A percentile compares a stretch with the other conserved stretches of the same genome.
phyloP scores from a whole-genome alignment of 208 protist species.

The Trypanosoma melophagium region DNA sequence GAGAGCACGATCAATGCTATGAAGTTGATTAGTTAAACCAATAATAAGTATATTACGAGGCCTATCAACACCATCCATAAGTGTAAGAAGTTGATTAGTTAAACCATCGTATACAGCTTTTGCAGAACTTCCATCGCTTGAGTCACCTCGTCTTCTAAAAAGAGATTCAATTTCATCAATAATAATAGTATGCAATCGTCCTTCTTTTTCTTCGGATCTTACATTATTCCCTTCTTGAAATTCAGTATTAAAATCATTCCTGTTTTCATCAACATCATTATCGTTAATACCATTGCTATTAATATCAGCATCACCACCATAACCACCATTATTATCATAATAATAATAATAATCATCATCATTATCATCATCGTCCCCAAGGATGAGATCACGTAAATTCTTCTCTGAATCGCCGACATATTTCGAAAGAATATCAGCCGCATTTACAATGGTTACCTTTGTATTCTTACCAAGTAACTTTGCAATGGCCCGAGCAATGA shows the following conservation, averaged over 20 bases:
- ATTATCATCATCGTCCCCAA: conserved; percentile 89
- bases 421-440: conserved; percentile 98
- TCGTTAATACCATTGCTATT: background rate
- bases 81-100: conserved; percentile 97
- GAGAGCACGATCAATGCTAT: conserved; percentile 91
- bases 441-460: conserved; percentile 91
- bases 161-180: conserved; percentile 99
- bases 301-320: too few relatives aligned
- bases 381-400: conserved; percentile 98
- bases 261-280: too few relatives aligned
- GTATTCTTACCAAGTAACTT: conserved; percentile 92
- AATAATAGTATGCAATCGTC: conserved; percentile 98
- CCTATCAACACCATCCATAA: conserved; percentile 91
- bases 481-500: conserved; percentile 99
- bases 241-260: too few relatives aligned
- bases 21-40: conserved; percentile 92
- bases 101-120: conserved; percentile 97
- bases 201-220: conserved; percentile 43
- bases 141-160: conserved; percentile 92
- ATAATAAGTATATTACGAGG: conserved; percentile 93
- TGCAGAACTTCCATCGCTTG: conserved; percentile 91
- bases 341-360: conserved; percentile 21
- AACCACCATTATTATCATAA: background rate
- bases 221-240: background rate
- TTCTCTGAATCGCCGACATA: conserved; percentile 99